Evolutionary conservation across 1,284 basidiomycete species (phyloP).

Genomic region (Fomitopsis palustris): DNA sequence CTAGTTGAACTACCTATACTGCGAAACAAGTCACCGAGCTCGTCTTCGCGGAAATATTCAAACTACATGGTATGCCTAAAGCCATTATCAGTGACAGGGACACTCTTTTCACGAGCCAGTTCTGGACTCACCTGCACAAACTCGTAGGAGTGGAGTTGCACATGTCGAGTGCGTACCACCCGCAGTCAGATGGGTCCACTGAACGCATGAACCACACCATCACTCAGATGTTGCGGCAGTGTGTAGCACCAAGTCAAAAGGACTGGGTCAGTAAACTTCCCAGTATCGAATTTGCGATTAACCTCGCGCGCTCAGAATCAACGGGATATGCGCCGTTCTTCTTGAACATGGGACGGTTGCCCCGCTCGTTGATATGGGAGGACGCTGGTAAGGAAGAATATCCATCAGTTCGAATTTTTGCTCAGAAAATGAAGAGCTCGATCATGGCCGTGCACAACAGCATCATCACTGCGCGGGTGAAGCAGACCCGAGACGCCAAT

Average conservation of each 20-base stretch:
- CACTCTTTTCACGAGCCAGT: conserved; percentile 34
- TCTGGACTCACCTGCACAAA: conserved; percentile 37
- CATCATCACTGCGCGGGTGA: conserved; percentile 4
- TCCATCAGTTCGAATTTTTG: conserved; percentile 2
- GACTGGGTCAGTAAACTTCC: conserved; percentile 36
- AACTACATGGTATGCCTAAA: conserved; percentile 36
- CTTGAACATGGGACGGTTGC: conserved; percentile 4
- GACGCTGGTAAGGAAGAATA: conserved; percentile 1
- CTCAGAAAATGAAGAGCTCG: neutral
- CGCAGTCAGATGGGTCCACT: conserved; percentile 37
- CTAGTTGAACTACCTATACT: conserved; percentile 24
- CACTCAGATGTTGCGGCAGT: conserved; percentile 34
- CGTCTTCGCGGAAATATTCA: conserved; percentile 33
- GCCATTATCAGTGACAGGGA: conserved; percentile 40
- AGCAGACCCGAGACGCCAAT: conserved; percentile 6
- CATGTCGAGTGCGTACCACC: conserved; percentile 42
- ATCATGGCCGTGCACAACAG: conserved; percentile 7
- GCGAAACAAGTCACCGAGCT: conserved; percentile 36
- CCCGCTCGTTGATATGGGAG: conserved; percentile 3
- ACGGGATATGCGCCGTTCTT: conserved; percentile 8
- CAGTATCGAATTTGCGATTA: conserved; percentile 19
- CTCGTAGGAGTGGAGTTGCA: conserved; percentile 30
- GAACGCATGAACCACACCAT: conserved; percentile 36
- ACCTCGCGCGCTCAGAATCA: conserved; percentile 3
- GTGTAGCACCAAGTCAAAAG: conserved; percentile 27